phyloP scores from a whole-genome alignment of 1,284 basidiomycete genomes.

The Cystobasidium pallidum region DNA sequence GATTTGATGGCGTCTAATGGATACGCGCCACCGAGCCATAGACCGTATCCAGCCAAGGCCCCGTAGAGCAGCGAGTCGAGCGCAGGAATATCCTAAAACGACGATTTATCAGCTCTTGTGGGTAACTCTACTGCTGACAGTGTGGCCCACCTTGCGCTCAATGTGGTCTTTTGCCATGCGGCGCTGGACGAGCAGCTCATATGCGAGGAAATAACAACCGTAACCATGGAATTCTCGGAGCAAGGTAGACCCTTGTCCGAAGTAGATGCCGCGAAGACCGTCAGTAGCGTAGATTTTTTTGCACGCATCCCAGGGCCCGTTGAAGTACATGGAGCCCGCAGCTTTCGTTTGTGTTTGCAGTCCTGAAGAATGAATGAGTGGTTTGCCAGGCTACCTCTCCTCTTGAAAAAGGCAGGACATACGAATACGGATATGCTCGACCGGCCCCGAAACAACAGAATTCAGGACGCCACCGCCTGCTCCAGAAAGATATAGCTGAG shows the following conservation, averaged over 20 bases:
- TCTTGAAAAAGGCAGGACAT: slow-evolving; percentile 14
- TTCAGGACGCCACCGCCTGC: slow-evolving; percentile 86
- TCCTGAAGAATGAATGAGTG: not conserved
- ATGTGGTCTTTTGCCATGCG: slow-evolving; percentile 74
- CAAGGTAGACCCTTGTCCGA: slow-evolving; percentile 88
- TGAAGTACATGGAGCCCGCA: slow-evolving; percentile 65
- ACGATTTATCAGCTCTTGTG: not conserved
- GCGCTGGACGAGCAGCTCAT: slow-evolving; percentile 87
- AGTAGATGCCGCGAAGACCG: slow-evolving; percentile 84
- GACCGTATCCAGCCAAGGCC: slow-evolving; percentile 80
- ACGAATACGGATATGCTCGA: slow-evolving; percentile 96
- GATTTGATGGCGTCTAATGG: slow-evolving; percentile 95
- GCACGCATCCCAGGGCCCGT: slow-evolving; percentile 83
- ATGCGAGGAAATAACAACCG: slow-evolving; percentile 82
- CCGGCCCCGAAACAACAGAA: slow-evolving; percentile 88
- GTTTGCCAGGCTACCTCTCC: slow-evolving; percentile 57
- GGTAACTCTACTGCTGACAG: not conserved
- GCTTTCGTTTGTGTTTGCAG: slow-evolving; percentile 78
- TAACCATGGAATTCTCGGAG: slow-evolving; percentile 57
- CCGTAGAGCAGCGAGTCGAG: slow-evolving; percentile 79
- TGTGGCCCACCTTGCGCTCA: slow-evolving; percentile 51
- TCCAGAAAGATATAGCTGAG: slow-evolving; percentile 77
- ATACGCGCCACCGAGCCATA: slow-evolving; percentile 65
- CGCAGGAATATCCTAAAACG: slow-evolving; percentile 68
- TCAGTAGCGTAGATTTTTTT: slow-evolving; percentile 73